A percentile compares a stretch with the other conserved stretches of the same genome.
Conservation (phyloP, 1,284 basidiomycete species). For the Microbotryomycetes sp. region DNA sequence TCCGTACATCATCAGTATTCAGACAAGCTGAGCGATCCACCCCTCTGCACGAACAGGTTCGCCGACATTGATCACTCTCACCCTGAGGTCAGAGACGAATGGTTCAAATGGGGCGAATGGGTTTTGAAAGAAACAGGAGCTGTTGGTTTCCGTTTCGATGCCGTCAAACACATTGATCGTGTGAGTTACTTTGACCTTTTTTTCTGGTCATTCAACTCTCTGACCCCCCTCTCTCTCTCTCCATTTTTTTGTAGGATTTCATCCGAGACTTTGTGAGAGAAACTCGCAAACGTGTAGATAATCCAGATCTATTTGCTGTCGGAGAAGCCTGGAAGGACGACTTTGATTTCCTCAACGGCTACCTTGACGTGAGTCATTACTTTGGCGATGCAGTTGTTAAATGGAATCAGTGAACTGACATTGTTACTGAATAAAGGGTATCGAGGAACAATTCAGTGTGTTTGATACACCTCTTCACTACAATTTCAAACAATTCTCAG, state of each 20-base stretch:
- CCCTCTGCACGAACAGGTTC: constrained; percentile 28
- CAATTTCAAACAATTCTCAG: constrained; percentile 53
- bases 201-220: too few relatives aligned
- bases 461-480: constrained; percentile 55
- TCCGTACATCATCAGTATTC: too few relatives aligned
- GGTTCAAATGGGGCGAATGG: constrained; percentile 53
- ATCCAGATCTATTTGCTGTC: constrained; percentile 48
- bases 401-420: constrained; percentile 48
- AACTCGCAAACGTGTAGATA: constrained; percentile 47
- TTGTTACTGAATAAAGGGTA: constrained; percentile 41
- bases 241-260: constrained; percentile 41
- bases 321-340: constrained; percentile 47
- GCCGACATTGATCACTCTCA: constrained; percentile 69
- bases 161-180: constrained; percentile 40
- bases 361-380: constrained; percentile 62
- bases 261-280: constrained; percentile 52
- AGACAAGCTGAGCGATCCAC: background rate
- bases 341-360: constrained; percentile 62
- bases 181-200: too few relatives aligned
- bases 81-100: constrained; percentile 56
- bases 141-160: constrained; percentile 76
- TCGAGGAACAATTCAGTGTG: constrained; percentile 52
- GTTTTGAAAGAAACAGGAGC: constrained; percentile 66
- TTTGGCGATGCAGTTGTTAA: constrained; percentile 55
- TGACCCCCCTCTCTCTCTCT: too few relatives aligned